Percentiles rank a stretch among this genome's conserved stretches.
Evolutionary conservation across 805 yeast genomes (phyloP).

Genomic region (Candida morakotiae): DNA sequence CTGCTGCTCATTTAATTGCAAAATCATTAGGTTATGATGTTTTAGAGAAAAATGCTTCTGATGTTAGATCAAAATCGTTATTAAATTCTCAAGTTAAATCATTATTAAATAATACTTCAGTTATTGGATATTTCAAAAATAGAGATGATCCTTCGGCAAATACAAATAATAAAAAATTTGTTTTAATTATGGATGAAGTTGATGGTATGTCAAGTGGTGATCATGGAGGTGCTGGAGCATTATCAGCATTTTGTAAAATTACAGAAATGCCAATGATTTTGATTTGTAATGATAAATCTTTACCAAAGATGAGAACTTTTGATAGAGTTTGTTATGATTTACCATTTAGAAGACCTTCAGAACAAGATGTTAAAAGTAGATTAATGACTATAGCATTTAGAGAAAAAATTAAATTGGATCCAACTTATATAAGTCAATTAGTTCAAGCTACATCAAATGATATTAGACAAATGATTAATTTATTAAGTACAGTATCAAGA

Average conservation of each 20-base stretch:
- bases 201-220: conserved; percentile 99
- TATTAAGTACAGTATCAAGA: conserved; percentile 78
- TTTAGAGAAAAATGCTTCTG: conserved; percentile 79
- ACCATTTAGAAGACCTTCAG: conserved; percentile 86
- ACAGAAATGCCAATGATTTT: conserved; percentile 88
- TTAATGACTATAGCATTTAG: conserved; percentile 86
- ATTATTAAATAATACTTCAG: conserved; percentile 76
- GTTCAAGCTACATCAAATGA: conserved; percentile 86
- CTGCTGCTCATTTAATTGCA: conserved; percentile 76
- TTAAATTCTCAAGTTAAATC: conserved; percentile 66
- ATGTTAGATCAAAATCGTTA: conserved; percentile 80
- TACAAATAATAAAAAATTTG: conserved; percentile 51
- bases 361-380: conserved; percentile 74
- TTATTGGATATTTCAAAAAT: conserved; percentile 67
- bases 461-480: conserved; percentile 88
- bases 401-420: conserved; percentile 77
- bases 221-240: conserved; percentile 95
- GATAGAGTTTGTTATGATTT: conserved; percentile 77
- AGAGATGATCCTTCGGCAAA: conserved; percentile 20
- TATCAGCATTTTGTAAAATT: conserved; percentile 79
- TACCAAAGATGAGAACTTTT: conserved; percentile 95
- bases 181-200: conserved; percentile 95
- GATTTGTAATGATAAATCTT: conserved; percentile 87
- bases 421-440: conserved; percentile 75
- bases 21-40: conserved; percentile 66